Base-by-base conservation (phyloP, 352 stramenopile genomes). In the Phytophthora pluvialis region DNA sequence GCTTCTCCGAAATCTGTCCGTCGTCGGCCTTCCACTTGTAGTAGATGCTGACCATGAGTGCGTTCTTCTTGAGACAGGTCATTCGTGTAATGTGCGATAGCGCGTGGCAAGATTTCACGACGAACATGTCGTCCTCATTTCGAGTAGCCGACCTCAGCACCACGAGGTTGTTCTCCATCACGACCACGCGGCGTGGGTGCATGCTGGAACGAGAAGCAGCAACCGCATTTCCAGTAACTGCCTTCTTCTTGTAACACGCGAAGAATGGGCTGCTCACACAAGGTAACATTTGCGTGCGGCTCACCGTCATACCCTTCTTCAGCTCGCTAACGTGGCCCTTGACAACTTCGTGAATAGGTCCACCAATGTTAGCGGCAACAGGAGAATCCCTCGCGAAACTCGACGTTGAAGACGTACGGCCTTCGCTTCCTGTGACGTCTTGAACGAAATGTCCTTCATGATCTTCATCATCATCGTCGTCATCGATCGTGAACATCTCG, bases 1-100 rank as follows among this genome's bases (percentile, higher is more conserved):
- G 77, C 40, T 78, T 78, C 58, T 93, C 83, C 13, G 78, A 9
- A n/a, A 83, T 58, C 8, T 85, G 60, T 26, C 70, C 70, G 28
- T 72, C 57, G 0, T 60, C 48, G 3, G 67, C 52, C 55, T 89
- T 84, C 76, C 78, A 93, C 74, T 87, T 93, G 86, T 94, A 93
- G 72, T 96, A 94, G 46, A 96, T 72, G 12, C 77, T 94, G 5
- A 96, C 86, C 86, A 94, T 91, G 39, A 94, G 73, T 18, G 84
- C 83, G 36, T 94, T 96, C 73, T 96, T 96, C 70, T 94, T 96
- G 60, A 94, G 70, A 62, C 83, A 94, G 44, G 88, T 96, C 86
- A 96, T 96, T 57, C 88, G 81, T 25, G 70, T 78, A 28, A 96
- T 67, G 58, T 94, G 83, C 21, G 73, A 73, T 42, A 96, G 64